Evolutionary conservation across 2,329 filamentous ascomycete species (phyloP).

Genomic region (Colletotrichum abscissum): DNA sequence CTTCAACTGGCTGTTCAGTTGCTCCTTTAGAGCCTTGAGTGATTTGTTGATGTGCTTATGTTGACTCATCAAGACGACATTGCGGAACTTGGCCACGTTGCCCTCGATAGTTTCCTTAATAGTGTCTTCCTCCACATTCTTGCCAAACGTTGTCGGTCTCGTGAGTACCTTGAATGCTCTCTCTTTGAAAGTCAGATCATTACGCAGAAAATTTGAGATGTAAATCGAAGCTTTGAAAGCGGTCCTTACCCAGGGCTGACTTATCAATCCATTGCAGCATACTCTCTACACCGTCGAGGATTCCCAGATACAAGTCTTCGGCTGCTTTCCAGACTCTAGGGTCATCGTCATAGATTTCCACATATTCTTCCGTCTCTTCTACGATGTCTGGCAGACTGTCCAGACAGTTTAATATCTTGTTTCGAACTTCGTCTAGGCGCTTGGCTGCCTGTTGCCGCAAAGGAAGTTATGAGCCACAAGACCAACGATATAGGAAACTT

Average conservation of each 20-base stretch:
- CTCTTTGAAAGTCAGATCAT: background rate
- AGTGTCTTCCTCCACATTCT: slow-evolving; percentile 4
- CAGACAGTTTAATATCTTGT: slow-evolving; percentile 3
- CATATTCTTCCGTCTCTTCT: background rate
- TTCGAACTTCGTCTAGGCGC: slow-evolving; percentile 16
- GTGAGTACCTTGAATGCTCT: slow-evolving; percentile 7
- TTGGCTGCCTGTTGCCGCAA: background rate
- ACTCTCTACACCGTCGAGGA: slow-evolving; percentile 11
- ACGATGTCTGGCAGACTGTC: slow-evolving; percentile 3
- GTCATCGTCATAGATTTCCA: slow-evolving; percentile 9
- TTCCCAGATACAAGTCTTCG: slow-evolving; percentile 12
- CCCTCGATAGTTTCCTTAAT: slow-evolving; percentile 13
- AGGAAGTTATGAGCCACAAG: background rate
- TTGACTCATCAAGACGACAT: background rate
- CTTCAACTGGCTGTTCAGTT: background rate
- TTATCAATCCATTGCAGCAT: slow-evolving; percentile 22
- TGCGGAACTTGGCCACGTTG: background rate
- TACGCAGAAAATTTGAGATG: no score
- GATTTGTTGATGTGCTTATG: background rate
- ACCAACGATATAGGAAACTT: background rate
- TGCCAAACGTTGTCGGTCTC: background rate
- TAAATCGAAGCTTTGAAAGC: no score
- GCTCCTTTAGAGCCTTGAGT: background rate
- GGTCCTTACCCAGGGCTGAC: slow-evolving; percentile 2
- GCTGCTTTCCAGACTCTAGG: slow-evolving; percentile 10